Conservation (phyloP, 2,329 filamentous ascomycete genomes). For the Purpureocillium lavendulum region DNA sequence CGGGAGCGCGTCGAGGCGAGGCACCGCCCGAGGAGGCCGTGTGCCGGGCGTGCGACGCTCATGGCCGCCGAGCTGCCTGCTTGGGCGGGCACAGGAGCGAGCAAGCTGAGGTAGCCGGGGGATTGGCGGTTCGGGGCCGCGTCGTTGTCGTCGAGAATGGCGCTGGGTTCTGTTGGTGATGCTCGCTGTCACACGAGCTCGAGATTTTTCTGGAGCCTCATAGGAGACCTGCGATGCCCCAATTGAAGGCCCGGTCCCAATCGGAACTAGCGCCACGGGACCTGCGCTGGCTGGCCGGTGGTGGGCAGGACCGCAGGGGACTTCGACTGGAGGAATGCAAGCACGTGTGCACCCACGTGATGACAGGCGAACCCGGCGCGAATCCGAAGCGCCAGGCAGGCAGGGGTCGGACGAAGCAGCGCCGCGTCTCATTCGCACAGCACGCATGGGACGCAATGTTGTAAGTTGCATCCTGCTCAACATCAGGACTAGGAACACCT, state of each 20-base stretch:
- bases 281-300: too few species aligned
- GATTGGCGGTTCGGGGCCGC: neutral
- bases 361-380: too few species aligned
- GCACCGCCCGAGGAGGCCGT: constrained; percentile 44
- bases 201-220: constrained; percentile 22
- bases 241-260: constrained; percentile 5
- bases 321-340: too few species aligned
- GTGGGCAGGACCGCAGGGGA: neutral
- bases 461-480: too few species aligned
- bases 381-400: too few species aligned
- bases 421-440: too few species aligned
- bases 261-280: constrained; percentile 2
- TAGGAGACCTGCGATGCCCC: neutral
- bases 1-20: constrained; percentile 24
- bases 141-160: neutral
- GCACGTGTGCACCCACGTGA: too few species aligned
- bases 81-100: constrained; percentile 1
- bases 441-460: too few species aligned
- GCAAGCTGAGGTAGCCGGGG: neutral
- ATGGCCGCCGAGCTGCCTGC: constrained; percentile 29
- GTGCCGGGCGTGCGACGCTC: constrained; percentile 47
- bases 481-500: too few species aligned
- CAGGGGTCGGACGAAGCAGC: too few species aligned
- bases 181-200: constrained; percentile 14
- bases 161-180: neutral